Evolutionary conservation across 202 grass and related monocot species (phyloP).

Genomic region (Carex sylvatica): DNA sequence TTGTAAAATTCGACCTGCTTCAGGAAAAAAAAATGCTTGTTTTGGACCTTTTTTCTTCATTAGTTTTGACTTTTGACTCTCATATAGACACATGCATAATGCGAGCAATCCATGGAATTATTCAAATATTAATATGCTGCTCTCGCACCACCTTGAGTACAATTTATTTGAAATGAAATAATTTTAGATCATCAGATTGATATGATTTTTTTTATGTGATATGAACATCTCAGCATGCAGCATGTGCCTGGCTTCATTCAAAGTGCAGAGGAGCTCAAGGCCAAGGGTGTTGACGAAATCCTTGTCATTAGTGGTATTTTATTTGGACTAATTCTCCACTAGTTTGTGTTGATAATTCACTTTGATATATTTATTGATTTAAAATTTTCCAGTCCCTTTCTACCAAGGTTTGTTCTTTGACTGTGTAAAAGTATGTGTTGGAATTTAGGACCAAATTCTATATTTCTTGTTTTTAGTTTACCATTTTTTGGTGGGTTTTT

Average conservation of each 20-base stretch:
- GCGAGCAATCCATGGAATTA: background rate
- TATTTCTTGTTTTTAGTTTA: background rate
- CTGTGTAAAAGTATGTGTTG: background rate
- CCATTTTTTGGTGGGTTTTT: background rate
- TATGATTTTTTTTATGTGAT: slow-evolving; percentile 16
- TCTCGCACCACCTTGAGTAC: background rate
- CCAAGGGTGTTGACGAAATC: slow-evolving; percentile 94
- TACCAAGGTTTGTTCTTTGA: background rate
- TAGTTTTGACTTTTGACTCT: no score
- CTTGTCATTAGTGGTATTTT: slow-evolving; percentile 73
- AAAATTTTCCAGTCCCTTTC: background rate
- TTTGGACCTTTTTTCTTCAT: background rate
- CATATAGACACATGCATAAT: background rate
- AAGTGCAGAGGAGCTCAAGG: slow-evolving; percentile 74
- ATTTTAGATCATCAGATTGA: background rate
- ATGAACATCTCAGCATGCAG: slow-evolving; percentile 49
- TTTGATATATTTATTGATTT: slow-evolving; percentile 1
- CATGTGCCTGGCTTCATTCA: slow-evolving; percentile 89
- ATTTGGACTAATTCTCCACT: slow-evolving; percentile 17
- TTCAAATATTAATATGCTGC: background rate
- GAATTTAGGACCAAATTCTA: background rate
- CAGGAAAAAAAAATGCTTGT: background rate
- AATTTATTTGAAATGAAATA: background rate
- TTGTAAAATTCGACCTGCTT: background rate
- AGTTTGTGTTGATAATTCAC: background rate